Base-by-base conservation (phyloP, 2,329 filamentous ascomycete genomes). In the Ceratocystis lukuohia region DNA sequence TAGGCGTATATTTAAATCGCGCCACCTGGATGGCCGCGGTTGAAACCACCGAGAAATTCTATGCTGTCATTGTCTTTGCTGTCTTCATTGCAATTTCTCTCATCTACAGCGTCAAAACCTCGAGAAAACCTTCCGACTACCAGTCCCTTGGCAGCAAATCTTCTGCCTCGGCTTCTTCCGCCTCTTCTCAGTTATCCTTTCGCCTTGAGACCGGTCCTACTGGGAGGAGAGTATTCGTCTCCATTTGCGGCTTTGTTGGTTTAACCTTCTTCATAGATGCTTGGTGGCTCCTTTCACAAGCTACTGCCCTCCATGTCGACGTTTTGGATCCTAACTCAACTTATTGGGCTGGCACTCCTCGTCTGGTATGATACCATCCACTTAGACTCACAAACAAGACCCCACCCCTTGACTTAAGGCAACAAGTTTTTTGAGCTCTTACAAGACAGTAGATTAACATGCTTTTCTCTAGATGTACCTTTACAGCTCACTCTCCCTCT, bases 181-280 rank as follows among this genome's bases (percentile, higher is more conserved):
- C 53, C 53, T 59, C 53, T 59, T 62, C 64, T 22, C 64, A 53
- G 15, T 64, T 62, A 3, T 62, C 53, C 17, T 67, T 56, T 22
- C 65, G 50, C n/a, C 56, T 64, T 20, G 65, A 67, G 50, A 67
- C 65, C 4, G 65, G 65, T n/a, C 65, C 65, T 15, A 67, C 61
- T 6, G 62, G 61, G 2, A 64, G 53, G 50, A 48, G 65, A 41
- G 65, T 67, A 8, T 67, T 67, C 45, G 63, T 48, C 10, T 64
- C 65, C 25, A 61, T 67, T 37, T 67, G 65, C 44, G 25, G 15
- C 41, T 37, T 61, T 28, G 48, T 67, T 5, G 63, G 50, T 8
- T 22, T 28, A 33, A 64, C 65, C 17, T 67, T 67, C 44, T 20
- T 67, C 25, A 17, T 57, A 5, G 66, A 67, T 17, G 17, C 15